Base-by-base conservation (phyloP, 257 asterid genomes). In the Solanum verrucosum region DNA sequence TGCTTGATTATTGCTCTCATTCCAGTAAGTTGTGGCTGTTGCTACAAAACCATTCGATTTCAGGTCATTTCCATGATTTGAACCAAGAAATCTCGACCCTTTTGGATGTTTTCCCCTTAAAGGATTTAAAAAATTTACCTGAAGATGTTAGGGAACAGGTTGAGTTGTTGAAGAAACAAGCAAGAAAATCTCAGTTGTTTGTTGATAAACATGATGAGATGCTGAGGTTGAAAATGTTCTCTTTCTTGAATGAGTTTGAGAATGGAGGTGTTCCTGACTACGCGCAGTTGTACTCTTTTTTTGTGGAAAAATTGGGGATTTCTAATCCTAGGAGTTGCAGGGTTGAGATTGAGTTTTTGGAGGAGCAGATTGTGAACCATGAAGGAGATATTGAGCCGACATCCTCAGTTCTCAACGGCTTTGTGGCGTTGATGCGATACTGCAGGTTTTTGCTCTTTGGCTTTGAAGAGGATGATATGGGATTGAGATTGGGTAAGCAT, bases 381-480 rank as follows among this genome's bases (percentile, higher is more conserved):
- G 98, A 96, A 29, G 98, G 98, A 83, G 98, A 97, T 92, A 88
- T 93, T 56, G 99, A 97, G 89, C 98, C 98, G 0, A 84, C 96
- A 1, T 89, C 94, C 65, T 90, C 94, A 1, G 90, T 96, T 86
- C 92, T 97, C 16, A 91, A 91, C 20, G 99, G 98, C 6, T 91
- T 97, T 56, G 98, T 95, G 88, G 98, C 98, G 9, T 85, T 97
- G 82, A 91, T 90, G 35, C 90, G 98, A 72, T 97, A 97, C 91
- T 91, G 92, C 84, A 91, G 99, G 89, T 97, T 95, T 91, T 89
- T 94, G 94, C 87, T 97, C 74, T 97, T 96, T 88, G 93, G 95
- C 56, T 96, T 96, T 60, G 97, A 95, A 90, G 98, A 93, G 63
- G 99, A 93, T 83, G 96, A 93, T 46, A 92, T 92, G 37, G 96